A percentile compares a stretch with the other conserved stretches of the same genome.
Evolutionary conservation across 495 filamentous ascomycete genomes (phyloP).

Genomic region (Hypoxylon perforatum): DNA sequence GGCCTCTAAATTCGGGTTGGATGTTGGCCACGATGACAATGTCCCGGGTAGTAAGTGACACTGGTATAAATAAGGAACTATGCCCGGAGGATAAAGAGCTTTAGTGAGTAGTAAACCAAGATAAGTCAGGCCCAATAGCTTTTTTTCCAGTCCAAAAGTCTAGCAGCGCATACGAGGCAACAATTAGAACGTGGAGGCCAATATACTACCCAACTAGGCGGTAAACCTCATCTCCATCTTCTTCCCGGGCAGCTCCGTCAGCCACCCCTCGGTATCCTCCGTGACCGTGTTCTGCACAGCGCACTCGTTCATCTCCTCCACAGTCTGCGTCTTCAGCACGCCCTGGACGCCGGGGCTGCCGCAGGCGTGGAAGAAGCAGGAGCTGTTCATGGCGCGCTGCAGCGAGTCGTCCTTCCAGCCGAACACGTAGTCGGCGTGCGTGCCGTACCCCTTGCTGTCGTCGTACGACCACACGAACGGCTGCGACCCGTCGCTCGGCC

Average conservation of each 20-base stretch:
- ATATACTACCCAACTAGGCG: background rate
- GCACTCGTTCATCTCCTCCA: constrained; percentile 57
- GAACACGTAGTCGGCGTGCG: constrained; percentile 60
- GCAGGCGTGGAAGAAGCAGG: constrained; percentile 57
- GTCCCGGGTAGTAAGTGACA: no score
- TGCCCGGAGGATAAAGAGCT: no score
- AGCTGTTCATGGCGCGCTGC: constrained; percentile 55
- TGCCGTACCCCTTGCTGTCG: constrained; percentile 56
- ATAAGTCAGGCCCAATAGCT: no score
- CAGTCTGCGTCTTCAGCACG: constrained; percentile 54
- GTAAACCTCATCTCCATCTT: constrained; percentile 21
- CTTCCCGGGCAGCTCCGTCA: constrained; percentile 43
- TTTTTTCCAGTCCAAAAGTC: no score
- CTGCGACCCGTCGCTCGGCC: constrained; percentile 55
- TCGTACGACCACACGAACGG: constrained; percentile 60
- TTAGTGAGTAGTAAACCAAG: no score
- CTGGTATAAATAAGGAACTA: no score
- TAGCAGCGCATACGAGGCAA: no score
- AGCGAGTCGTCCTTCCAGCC: constrained; percentile 58
- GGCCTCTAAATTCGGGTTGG: no score
- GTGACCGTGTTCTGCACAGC: constrained; percentile 51
- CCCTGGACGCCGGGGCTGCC: constrained; percentile 50
- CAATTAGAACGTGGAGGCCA: background rate
- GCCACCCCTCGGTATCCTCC: constrained; percentile 56
- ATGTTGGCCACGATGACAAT: no score